phyloP scores from a whole-genome alignment of 192 early-diverging fungal species.

The Rhizoclosmatium sp. region DNA sequence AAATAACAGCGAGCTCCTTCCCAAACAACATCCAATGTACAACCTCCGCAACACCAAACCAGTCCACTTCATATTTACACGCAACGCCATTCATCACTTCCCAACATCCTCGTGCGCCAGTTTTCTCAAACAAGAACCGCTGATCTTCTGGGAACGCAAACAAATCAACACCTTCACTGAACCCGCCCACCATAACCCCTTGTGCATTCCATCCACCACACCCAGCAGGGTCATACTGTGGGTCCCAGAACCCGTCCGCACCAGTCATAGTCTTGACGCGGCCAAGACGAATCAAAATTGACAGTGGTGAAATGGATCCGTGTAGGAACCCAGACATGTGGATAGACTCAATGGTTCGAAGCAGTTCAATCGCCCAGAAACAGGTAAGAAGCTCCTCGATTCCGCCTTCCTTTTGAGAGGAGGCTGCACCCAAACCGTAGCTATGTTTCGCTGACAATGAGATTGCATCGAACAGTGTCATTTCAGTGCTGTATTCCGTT shows the following conservation, averaged over 20 bases:
- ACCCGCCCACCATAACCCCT: slow-evolving; percentile 55
- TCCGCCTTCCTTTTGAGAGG: slow-evolving; percentile 30
- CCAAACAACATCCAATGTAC: slow-evolving; percentile 63
- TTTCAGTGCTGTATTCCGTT: slow-evolving; percentile 25
- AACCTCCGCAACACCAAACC: slow-evolving; percentile 60
- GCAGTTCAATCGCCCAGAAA: slow-evolving; percentile 59
- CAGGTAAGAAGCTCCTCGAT: slow-evolving; percentile 56
- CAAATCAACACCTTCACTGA: slow-evolving; percentile 47
- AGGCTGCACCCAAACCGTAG: slow-evolving; percentile 27
- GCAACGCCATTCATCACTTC: slow-evolving; percentile 49
- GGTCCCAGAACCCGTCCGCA: slow-evolving; percentile 46
- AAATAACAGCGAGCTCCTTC: slow-evolving; percentile 51
- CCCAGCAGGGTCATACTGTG: slow-evolving; percentile 46
- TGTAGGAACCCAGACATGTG: slow-evolving; percentile 60
- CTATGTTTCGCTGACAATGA: slow-evolving; percentile 39
- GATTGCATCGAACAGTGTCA: slow-evolving; percentile 51
- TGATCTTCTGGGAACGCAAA: slow-evolving; percentile 42
- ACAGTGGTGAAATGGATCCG: slow-evolving; percentile 51
- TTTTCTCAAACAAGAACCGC: slow-evolving; percentile 23
- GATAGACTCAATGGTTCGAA: slow-evolving; percentile 50
- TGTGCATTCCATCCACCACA: slow-evolving; percentile 48
- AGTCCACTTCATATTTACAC: slow-evolving; percentile 61
- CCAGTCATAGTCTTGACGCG: not conserved
- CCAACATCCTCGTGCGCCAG: slow-evolving; percentile 47
- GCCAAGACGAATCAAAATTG: slow-evolving; percentile 50